These are phyloP conservation scores for Tylopilus balloui DNA, from an alignment of 768 basidiomycete genomes.

Conservation along the genomic window DNA sequence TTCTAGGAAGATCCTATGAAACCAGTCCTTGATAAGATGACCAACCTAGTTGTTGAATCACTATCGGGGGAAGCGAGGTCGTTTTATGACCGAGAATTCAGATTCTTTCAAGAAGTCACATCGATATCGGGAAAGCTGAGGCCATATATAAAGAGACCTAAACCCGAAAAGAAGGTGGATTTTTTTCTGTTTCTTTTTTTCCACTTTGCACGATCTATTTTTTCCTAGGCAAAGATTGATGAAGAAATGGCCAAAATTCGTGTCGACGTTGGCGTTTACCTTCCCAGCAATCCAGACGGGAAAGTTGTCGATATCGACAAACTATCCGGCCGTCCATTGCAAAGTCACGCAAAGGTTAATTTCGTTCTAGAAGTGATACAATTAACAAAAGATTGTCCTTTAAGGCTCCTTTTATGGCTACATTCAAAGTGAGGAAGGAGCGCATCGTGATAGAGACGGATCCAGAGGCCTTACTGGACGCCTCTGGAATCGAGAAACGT, in stretches of 20 bases:
- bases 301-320: slow-evolving; percentile 96
- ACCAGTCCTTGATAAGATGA: slow-evolving; percentile 88
- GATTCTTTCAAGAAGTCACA: slow-evolving; percentile 93
- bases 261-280: slow-evolving; percentile 92
- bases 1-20: slow-evolving; percentile 91
- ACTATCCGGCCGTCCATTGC: slow-evolving; percentile 90
- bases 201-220: background rate
- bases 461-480: slow-evolving; percentile 69
- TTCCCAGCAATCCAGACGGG: slow-evolving; percentile 97
- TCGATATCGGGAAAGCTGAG: slow-evolving; percentile 98
- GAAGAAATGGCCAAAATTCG: slow-evolving; percentile 97
- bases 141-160: slow-evolving; percentile 91
- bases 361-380: background rate
- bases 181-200: background rate
- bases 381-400: background rate
- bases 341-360: slow-evolving; percentile 91
- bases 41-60: slow-evolving; percentile 69
- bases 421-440: slow-evolving; percentile 96
- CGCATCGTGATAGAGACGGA: slow-evolving; percentile 60
- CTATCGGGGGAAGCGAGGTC: slow-evolving; percentile 83
- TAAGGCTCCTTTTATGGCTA: slow-evolving; percentile 99
- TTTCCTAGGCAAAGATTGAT: slow-evolving; percentile 86
- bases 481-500: slow-evolving; percentile 51
- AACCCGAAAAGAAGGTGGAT: slow-evolving; percentile 90
- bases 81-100: slow-evolving; percentile 94